Evolutionary conservation across 169 alveolate genomes (phyloP), one percentile per base, ranked within the genome.

Genomic region (Plasmodium coatneyi): DNA sequence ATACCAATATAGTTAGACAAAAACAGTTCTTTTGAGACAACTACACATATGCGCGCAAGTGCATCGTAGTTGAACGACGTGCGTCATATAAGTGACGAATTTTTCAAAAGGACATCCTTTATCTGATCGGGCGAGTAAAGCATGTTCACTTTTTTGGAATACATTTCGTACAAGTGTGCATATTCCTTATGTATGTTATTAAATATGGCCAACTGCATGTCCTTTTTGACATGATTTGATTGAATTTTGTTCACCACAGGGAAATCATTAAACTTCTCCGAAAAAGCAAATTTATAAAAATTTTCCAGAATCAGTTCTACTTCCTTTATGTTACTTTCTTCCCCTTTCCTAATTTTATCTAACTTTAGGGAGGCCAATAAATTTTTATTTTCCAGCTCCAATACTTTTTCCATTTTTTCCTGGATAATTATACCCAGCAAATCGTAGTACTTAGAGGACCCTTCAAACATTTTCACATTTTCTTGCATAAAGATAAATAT

Each of bases 401-500:
- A 56, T 9, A 89, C 71, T 66, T 80, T 89, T 56, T 89, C 90
- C 19, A 25, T 79, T 79, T 89, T 39, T 89, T 89, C 94, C 34
- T 89, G 36, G 30, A 60, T 80, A 43, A 89, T 89, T 32, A 89
- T 89, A 16, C 76, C 82, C 1, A 89, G 78, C 39, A 89, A 46
- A 22, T 89, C 91, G 71, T 60, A 89, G 72, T 89, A 89, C 81
- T 89, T 89, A 30, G 89, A 41, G 14, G 89, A 79, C 10, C 86
- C 94, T 60, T 89, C 94, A 60, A 72, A 79, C 28, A 36, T 56
- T 52, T 43, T n/a, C 22, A 89, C 82, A 80, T 79, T 89, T 56
- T 80, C 94, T 80, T 89, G 94, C 49, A 89, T 78, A 66, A 89
- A 80, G 32, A 43, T 32, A 89, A 89, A 89, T 30, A 80, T 89